Conservation (phyloP, 495 filamentous ascomycete species). For the Xylaria telfairii region DNA sequence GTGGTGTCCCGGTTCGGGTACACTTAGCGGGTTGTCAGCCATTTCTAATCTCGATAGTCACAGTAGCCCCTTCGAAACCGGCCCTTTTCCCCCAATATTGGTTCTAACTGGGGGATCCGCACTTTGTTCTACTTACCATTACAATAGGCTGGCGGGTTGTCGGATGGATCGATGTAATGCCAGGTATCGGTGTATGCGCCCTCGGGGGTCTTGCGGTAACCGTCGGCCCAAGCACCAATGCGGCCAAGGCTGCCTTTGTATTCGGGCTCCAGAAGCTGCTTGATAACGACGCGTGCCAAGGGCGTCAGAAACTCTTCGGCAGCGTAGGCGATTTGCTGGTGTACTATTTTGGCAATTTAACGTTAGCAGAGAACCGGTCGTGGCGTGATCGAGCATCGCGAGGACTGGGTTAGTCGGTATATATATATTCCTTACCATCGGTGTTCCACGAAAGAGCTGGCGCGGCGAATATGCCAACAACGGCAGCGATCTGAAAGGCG, state of each 20-base stretch:
- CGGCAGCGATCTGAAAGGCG: slow-evolving; percentile 11
- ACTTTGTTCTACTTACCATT: slow-evolving; percentile 14
- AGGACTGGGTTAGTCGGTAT: not conserved
- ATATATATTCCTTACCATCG: slow-evolving; percentile 27
- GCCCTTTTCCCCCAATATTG: not conserved
- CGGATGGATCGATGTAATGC: slow-evolving; percentile 27
- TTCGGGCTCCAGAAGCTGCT: slow-evolving; percentile 40
- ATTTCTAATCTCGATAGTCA: no score
- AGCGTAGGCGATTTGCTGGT: slow-evolving; percentile 44
- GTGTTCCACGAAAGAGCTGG: slow-evolving; percentile 38
- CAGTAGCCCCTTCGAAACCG: no score
- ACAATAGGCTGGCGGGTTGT: slow-evolving; percentile 32
- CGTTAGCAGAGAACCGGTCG: not conserved
- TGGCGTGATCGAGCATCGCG: not conserved
- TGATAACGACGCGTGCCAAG: slow-evolving; percentile 32
- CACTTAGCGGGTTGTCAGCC: slow-evolving; percentile 7
- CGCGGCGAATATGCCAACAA: slow-evolving; percentile 14
- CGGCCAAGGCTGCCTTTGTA: slow-evolving; percentile 41
- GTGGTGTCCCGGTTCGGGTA: slow-evolving; percentile 36
- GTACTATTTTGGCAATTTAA: slow-evolving; percentile 17
- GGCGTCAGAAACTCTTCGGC: slow-evolving; percentile 40
- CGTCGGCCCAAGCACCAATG: slow-evolving; percentile 39
- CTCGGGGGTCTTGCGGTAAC: slow-evolving; percentile 33
- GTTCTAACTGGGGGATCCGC: not conserved
- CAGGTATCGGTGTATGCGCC: slow-evolving; percentile 29